These are phyloP conservation scores for Massarina eburnea DNA, from an alignment of 2,329 filamentous ascomycete genomes.

Conservation along the genomic window DNA sequence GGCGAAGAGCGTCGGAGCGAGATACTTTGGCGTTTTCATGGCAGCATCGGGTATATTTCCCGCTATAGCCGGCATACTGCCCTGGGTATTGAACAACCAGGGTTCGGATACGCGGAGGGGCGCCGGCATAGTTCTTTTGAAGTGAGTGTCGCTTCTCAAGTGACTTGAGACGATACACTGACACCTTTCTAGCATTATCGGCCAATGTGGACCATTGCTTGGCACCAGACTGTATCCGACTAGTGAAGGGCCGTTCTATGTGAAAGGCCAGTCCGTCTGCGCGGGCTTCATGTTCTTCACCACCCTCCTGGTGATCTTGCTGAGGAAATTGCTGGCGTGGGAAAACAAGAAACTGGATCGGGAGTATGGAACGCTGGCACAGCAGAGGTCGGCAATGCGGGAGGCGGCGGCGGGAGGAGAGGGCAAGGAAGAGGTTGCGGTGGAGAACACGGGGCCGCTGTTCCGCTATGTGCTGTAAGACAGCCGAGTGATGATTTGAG, in stretches of 20 bases:
- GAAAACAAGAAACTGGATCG: conserved; percentile 42
- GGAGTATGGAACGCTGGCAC: conserved; percentile 31
- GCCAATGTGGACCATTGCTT: conserved; percentile 50
- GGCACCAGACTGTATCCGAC: conserved; percentile 40
- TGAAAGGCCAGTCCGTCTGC: conserved; percentile 40
- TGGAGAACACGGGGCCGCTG: conserved; percentile 39
- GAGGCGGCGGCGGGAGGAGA: conserved; percentile 19
- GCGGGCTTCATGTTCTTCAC: conserved; percentile 44
- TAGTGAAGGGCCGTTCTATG: conserved; percentile 34
- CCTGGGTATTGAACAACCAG: conserved; percentile 71
- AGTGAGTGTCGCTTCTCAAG: conserved; percentile 50
- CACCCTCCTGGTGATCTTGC: conserved; percentile 28
- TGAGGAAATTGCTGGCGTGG: conserved; percentile 37
- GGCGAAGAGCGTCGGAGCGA: conserved; percentile 51
- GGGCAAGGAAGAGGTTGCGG: conserved; percentile 17
- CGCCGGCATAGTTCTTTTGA: conserved; percentile 66
- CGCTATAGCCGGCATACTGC: conserved; percentile 69
- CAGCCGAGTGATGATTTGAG: not conserved
- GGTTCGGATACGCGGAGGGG: conserved; percentile 69
- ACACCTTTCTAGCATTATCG: conserved; percentile 26
- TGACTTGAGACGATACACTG: too few relatives aligned
- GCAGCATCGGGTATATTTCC: conserved; percentile 67
- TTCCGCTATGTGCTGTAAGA: conserved; percentile 36
- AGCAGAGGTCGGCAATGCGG: conserved; percentile 26
- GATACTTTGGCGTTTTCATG: conserved; percentile 57